These are phyloP conservation scores for Zelopaecilomyces penicillatus DNA, from an alignment of 2,329 filamentous ascomycete genomes.

Conservation along the genomic window DNA sequence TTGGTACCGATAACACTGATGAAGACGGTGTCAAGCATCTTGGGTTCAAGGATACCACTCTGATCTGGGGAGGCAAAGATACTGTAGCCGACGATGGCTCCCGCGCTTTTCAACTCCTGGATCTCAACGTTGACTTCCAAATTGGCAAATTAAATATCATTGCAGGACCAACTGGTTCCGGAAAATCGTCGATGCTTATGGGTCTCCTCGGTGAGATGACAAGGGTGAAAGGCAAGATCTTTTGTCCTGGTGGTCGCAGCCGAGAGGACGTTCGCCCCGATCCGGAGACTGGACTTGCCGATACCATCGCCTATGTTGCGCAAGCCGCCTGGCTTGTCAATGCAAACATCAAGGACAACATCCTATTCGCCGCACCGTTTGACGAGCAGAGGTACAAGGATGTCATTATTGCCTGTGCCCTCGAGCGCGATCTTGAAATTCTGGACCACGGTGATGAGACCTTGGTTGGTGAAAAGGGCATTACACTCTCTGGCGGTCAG, in stretches of 20 bases:
- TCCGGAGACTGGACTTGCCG: conserved; percentile 75
- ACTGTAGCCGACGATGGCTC: conserved; percentile 55
- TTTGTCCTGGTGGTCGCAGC: conserved; percentile 75
- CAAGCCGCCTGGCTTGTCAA: conserved; percentile 97
- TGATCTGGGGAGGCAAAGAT: conserved; percentile 76
- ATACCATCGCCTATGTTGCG: conserved; percentile 92
- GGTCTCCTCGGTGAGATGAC: conserved; percentile 96
- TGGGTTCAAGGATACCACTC: conserved; percentile 74
- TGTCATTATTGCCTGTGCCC: conserved; percentile 82
- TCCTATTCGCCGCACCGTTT: conserved; percentile 75
- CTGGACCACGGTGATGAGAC: conserved; percentile 90
- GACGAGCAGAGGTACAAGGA: conserved; percentile 77
- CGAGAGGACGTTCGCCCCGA: conserved; percentile 78
- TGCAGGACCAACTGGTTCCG: conserved; percentile 84
- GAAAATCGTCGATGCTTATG: conserved; percentile 95
- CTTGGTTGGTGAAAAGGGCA: conserved; percentile 92
- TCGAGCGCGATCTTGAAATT: conserved; percentile 86
- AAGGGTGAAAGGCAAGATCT: conserved; percentile 68
- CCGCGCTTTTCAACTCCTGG: conserved; percentile 72
- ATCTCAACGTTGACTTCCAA: conserved; percentile 73
- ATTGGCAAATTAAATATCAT: conserved; percentile 87
- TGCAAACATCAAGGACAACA: conserved; percentile 91
- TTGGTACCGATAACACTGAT: conserved; percentile 61
- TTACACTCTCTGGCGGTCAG: conserved; percentile 91
- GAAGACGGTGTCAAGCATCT: conserved; percentile 65